A percentile compares a stretch with the other conserved stretches of the same genome.
Conservation (phyloP, 2,329 filamentous ascomycete genomes). For the Aspergillus thermomutatus region DNA sequence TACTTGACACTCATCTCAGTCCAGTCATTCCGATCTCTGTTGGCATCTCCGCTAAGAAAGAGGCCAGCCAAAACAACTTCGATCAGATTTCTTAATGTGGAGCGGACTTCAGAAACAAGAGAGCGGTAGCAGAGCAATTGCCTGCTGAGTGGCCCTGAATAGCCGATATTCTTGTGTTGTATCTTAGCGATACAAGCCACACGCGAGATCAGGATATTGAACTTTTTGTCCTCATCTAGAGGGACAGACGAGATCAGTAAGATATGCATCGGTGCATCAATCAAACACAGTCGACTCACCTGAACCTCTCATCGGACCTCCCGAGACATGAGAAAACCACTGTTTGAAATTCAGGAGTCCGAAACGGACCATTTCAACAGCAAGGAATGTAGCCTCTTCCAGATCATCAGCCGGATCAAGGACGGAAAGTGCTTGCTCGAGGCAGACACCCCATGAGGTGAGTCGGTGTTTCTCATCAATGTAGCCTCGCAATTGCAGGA, state of each 20-base stretch:
- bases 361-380: conserved; percentile 78
- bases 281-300: conserved; percentile 29
- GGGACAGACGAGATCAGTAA: conserved; percentile 28
- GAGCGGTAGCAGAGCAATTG: conserved; percentile 84
- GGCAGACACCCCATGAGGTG: conserved; percentile 77
- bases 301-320: conserved; percentile 57
- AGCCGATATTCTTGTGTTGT: conserved; percentile 79
- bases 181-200: conserved; percentile 80
- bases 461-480: conserved; percentile 73
- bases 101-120: conserved; percentile 73
- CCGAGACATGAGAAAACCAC: conserved; percentile 57
- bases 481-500: conserved; percentile 85
- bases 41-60: conserved; percentile 75
- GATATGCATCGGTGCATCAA: background rate
- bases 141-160: conserved; percentile 89
- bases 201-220: conserved; percentile 78
- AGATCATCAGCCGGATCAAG: conserved; percentile 58
- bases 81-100: conserved; percentile 74
- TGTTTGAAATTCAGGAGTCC: conserved; percentile 72
- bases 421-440: conserved; percentile 65
- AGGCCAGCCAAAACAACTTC: conserved; percentile 79
- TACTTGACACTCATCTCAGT: conserved; percentile 70
- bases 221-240: conserved; percentile 69
- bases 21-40: conserved; percentile 65
- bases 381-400: conserved; percentile 76